phyloP scores from a whole-genome alignment of 495 filamentous ascomycete species.

The Letharia columbiana region DNA sequence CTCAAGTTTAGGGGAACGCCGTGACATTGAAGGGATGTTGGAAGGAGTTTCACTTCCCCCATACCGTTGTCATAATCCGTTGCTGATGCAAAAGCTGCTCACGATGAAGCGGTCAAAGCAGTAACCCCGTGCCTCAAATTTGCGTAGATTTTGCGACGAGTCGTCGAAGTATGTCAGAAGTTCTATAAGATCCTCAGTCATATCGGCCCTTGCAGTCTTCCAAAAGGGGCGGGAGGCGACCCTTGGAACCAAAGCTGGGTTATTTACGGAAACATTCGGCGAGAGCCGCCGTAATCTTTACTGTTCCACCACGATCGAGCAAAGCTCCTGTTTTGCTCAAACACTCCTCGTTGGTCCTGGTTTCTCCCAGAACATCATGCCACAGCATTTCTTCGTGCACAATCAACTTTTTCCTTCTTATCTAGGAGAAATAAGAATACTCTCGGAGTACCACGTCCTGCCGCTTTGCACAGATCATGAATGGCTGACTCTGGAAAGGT shows the following conservation, averaged over 20 bases:
- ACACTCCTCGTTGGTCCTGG: no score
- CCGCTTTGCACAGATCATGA: not conserved
- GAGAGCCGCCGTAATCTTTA: not conserved
- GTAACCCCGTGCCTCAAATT: not conserved
- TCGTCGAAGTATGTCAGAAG: not conserved
- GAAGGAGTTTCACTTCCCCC: no score
- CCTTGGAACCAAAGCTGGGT: no score
- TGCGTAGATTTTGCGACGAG: not conserved
- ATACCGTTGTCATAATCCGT: not conserved
- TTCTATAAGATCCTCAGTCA: not conserved
- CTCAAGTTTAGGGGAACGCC: no score
- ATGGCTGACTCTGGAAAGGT: not conserved
- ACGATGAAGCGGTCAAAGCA: not conserved
- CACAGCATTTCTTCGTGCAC: not conserved
- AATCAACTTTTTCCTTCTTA: not conserved
- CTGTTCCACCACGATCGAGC: not conserved
- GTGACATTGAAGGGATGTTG: no score
- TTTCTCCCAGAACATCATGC: not conserved
- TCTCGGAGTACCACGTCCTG: not conserved
- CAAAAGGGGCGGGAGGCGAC: not conserved
- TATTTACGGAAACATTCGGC: no score
- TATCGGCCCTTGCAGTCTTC: not conserved
- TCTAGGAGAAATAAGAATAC: not conserved
- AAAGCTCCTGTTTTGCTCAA: not conserved
- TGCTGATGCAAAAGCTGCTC: not conserved